Evolutionary conservation across 78 protist species (phyloP).

Genomic region (Dictyostelium discoideum): DNA sequence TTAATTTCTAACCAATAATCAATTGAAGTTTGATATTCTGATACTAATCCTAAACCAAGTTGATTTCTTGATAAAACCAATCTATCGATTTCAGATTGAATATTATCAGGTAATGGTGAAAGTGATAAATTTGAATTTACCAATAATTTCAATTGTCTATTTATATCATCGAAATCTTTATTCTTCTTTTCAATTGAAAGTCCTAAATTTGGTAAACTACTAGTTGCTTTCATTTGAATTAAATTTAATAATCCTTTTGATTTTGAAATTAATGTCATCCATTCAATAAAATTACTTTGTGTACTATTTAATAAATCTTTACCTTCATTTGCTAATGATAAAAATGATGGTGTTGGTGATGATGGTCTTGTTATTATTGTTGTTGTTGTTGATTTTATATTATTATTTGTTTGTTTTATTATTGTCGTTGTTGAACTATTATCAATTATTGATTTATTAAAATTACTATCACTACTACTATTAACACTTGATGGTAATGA

Average conservation of each 20-base stretch:
- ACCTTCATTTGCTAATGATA: conserved; percentile 21
- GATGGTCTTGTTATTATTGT: background rate
- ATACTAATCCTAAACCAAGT: background rate
- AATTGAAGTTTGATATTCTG: background rate
- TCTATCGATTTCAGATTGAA: background rate
- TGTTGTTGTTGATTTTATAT: background rate
- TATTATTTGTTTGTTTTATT: background rate
- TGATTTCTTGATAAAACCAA: background rate
- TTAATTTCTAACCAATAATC: conserved; percentile 22
- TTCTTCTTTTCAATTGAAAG: conserved; percentile 20
- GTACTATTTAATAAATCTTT: conserved; percentile 18
- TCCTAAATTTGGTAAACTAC: background rate
- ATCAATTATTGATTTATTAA: background rate
- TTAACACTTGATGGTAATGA: background rate
- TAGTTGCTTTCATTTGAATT: conserved; percentile 9
- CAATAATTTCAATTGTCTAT: background rate
- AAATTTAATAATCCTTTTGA: background rate
- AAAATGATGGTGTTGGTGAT: conserved; percentile 32
- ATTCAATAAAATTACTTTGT: conserved; percentile 2
- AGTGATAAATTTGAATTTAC: background rate
- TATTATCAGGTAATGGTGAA: background rate
- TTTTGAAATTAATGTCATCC: background rate
- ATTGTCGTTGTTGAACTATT: background rate
- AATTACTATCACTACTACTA: background rate
- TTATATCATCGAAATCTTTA: conserved; percentile 15